Conservation (phyloP, 108 stramenopile genomes). For the Epipyxis sp. region DNA sequence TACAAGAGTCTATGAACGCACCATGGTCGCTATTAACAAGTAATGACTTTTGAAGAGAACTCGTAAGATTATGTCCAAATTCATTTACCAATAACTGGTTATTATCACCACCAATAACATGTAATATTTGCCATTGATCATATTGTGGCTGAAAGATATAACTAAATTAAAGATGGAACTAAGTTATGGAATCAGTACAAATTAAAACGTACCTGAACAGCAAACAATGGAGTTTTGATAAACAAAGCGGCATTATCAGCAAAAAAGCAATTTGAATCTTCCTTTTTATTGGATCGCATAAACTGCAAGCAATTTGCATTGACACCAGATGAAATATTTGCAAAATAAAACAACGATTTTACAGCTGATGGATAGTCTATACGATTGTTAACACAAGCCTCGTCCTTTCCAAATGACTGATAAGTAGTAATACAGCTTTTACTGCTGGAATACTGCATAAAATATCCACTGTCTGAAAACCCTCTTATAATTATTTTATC, state of each 20-base stretch:
- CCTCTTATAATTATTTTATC: constrained; percentile 4
- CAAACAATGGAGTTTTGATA: neutral
- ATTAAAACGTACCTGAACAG: neutral
- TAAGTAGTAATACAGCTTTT: neutral
- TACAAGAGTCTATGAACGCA: constrained; percentile 1
- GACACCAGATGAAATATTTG: neutral
- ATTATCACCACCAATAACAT: neutral
- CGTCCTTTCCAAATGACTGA: neutral
- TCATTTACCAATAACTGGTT: neutral
- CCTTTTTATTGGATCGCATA: neutral
- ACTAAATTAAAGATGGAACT: neutral
- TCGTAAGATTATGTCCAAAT: neutral
- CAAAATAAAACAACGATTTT: neutral
- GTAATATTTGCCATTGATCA: neutral
- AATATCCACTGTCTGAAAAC: neutral
- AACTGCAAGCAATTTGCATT: neutral
- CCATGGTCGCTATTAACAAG: neutral
- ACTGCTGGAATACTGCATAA: neutral
- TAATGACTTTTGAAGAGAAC: neutral
- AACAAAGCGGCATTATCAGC: neutral
- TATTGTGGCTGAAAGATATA: neutral
- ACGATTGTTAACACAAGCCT: no score
- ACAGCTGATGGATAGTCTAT: neutral
- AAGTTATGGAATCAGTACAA: neutral
- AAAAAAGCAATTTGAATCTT: neutral